These are phyloP conservation scores for Leishmania martiniquensis DNA, from an alignment of 208 protist genomes.

Conservation along the genomic window DNA sequence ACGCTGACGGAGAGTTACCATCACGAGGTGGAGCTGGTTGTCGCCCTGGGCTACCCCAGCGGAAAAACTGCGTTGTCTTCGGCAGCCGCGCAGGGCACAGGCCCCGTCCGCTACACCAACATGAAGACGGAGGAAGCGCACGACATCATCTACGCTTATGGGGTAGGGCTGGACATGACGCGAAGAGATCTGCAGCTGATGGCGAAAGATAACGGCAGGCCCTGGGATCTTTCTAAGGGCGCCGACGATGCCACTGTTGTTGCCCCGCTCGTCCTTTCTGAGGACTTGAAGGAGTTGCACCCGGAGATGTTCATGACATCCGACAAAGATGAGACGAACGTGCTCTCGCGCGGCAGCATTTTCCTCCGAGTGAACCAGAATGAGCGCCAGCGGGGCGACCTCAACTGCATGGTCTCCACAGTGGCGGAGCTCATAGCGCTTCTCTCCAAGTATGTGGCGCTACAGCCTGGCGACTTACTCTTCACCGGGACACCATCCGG, in stretches of 20 bases:
- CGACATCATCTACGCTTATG: conserved; percentile 79
- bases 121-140: conserved; percentile 49
- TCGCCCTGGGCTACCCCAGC: conserved; percentile 54
- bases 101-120: conserved; percentile 34
- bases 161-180: conserved; percentile 88
- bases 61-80: background rate
- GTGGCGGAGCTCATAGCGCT: conserved; percentile 63
- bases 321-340: conserved; percentile 1
- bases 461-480: conserved; percentile 86
- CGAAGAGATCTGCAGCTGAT: conserved; percentile 81
- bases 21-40: conserved; percentile 86
- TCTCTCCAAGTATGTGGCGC: conserved; percentile 69
- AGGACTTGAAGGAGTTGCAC: conserved; percentile 29
- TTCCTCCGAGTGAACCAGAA: conserved; percentile 73
- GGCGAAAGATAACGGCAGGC: conserved; percentile 69
- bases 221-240: conserved; percentile 89
- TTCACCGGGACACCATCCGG: conserved; percentile 87
- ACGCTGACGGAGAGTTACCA: conserved; percentile 75
- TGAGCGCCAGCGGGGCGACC: conserved; percentile 57
- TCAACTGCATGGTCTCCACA: conserved; percentile 66
- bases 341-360: conserved; percentile 46
- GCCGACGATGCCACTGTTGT: conserved; percentile 75
- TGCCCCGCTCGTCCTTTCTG: conserved; percentile 45
- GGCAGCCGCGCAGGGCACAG: conserved; percentile 6
- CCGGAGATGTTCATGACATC: conserved; percentile 50